Evolutionary conservation across 139 green algal genomes (phyloP).

Genomic region (Chlamydomonas schloesseri): DNA sequence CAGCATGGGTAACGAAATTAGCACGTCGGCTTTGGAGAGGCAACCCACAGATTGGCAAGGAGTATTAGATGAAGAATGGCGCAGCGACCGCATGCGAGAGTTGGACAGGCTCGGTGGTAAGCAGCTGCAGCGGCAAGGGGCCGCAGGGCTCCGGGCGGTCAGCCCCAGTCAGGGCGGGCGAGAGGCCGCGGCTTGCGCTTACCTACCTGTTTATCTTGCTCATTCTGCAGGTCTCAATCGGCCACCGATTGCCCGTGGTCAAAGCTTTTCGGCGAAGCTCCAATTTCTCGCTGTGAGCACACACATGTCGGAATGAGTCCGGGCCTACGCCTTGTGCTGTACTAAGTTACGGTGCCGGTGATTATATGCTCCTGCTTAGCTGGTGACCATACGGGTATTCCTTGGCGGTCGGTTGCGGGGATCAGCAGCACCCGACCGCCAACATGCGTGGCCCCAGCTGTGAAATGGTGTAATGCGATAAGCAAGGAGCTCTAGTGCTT

Average conservation of each 20-base stretch:
- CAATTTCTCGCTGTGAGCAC: constrained; percentile 27
- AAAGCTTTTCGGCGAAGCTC: constrained; percentile 22
- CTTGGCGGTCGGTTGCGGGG: no score
- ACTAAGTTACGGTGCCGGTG: no score
- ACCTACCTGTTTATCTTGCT: not conserved
- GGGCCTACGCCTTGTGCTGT: no score
- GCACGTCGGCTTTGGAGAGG: not conserved
- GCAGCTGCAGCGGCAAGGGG: not conserved
- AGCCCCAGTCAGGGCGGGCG: no score
- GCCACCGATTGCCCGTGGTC: constrained; percentile 14
- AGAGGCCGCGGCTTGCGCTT: not conserved
- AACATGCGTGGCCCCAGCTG: no score
- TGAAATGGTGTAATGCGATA: no score
- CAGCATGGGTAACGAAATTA: constrained; percentile 31
- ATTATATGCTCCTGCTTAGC: no score
- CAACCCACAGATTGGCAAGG: not conserved
- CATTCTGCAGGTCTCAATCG: constrained; percentile 22
- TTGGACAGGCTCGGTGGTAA: constrained; percentile 30
- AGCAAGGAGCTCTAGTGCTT: no score
- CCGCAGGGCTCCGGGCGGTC: no score
- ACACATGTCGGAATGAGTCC: not conserved
- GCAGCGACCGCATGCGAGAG: not conserved
- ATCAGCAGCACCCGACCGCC: no score
- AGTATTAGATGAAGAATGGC: not conserved
- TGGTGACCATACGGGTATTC: no score